Conservation (phyloP, 1,139 yeast genomes). For the Zygosaccharomyces sapae region DNA sequence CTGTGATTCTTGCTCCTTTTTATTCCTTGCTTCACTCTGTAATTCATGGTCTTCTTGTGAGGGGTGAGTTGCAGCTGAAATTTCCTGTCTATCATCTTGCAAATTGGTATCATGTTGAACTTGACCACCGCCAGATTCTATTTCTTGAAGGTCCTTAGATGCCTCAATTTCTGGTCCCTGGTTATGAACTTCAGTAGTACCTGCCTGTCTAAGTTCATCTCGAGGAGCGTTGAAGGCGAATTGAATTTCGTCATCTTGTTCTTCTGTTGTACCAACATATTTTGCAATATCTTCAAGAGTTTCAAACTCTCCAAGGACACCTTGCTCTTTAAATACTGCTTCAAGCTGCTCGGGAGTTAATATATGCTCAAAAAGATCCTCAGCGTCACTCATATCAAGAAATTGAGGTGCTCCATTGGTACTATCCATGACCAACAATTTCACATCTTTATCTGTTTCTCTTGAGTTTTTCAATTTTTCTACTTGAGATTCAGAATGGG, state of each 20-base stretch:
- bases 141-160: background rate
- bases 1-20: conserved; percentile 3
- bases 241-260: background rate
- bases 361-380: conserved; percentile 6
- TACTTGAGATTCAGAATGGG: background rate
- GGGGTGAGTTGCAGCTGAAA: background rate
- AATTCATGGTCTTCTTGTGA: background rate
- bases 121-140: background rate
- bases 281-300: background rate
- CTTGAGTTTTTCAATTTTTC: background rate
- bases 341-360: conserved; percentile 8
- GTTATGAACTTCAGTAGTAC: background rate
- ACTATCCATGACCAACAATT: conserved; percentile 4
- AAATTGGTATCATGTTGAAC: background rate
- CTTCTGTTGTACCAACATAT: background rate
- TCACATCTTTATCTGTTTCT: background rate
- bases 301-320: background rate
- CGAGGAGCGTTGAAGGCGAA: background rate
- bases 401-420: background rate
- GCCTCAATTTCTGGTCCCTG: background rate
- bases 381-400: conserved; percentile 6
- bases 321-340: conserved; percentile 2
- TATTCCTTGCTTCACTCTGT: background rate
- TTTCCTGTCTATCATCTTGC: background rate
- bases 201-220: background rate